phyloP scores from a whole-genome alignment of 1,284 basidiomycete genomes.

The Phellopilus nigrolimitatus region DNA sequence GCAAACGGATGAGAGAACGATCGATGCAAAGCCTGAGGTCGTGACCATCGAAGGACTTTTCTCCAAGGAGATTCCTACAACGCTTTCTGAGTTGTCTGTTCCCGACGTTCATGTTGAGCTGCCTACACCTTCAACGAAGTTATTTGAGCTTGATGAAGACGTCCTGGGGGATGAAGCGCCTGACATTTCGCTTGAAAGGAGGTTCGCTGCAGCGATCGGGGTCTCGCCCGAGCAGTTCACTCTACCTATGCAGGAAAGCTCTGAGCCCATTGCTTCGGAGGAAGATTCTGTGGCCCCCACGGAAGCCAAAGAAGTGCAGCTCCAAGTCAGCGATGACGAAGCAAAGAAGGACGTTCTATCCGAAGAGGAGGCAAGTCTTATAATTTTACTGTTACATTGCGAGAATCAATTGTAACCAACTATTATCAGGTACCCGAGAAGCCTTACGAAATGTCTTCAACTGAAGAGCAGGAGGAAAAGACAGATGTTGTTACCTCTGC shows the following conservation, averaged over 20 bases:
- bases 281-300: neutral
- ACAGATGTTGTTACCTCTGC: neutral
- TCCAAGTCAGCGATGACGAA: neutral
- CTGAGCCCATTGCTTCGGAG: neutral
- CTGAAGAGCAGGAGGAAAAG: conserved; percentile 5
- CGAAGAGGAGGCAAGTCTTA: neutral
- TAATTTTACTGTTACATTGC: neutral
- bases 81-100: neutral
- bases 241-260: neutral
- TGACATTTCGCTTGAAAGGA: neutral
- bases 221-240: neutral
- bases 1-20: neutral
- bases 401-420: neutral
- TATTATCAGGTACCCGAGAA: neutral
- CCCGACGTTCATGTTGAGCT: conserved; percentile 9
- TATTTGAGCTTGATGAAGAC: conserved; percentile 8
- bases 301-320: neutral
- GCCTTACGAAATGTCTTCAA: neutral
- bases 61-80: neutral
- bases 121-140: conserved; percentile 8
- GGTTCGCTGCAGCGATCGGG: conserved; percentile 3
- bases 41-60: neutral
- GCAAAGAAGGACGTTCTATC: neutral
- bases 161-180: neutral
- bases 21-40: neutral